Percentiles rank a stretch among this genome's conserved stretches.
phyloP scores from a whole-genome alignment of 768 basidiomycete genomes.

The Trametes sanguinea region DNA sequence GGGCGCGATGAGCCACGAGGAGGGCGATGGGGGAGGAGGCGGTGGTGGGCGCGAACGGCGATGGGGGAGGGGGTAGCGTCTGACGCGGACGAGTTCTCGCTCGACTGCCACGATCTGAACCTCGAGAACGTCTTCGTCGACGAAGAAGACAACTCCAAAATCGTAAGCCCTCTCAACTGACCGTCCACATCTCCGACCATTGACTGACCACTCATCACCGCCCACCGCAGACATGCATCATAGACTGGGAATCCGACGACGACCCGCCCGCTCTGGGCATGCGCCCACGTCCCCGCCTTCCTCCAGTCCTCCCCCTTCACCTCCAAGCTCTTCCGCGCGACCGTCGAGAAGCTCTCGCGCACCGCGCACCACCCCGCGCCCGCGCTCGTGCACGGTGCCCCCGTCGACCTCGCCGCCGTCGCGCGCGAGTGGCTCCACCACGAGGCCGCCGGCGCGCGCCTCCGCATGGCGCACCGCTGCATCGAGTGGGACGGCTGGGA shows the following conservation, averaged over 20 bases:
- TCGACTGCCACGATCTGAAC: constrained; percentile 87
- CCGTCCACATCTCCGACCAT: constrained; percentile 18
- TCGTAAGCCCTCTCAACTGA: constrained; percentile 52
- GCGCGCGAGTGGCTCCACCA: constrained; percentile 75
- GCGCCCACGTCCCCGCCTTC: constrained; percentile 80
- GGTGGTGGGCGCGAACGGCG: constrained; percentile 33
- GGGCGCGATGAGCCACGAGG: constrained; percentile 33
- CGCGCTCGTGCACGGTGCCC: constrained; percentile 16
- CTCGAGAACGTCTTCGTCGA: constrained; percentile 86
- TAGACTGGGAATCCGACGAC: constrained; percentile 94
- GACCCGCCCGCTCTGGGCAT: constrained; percentile 82
- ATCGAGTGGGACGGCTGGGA: constrained; percentile 93
- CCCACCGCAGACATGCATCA: constrained; percentile 75
- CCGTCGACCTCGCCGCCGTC: constrained; percentile 42
- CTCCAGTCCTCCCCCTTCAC: constrained; percentile 78
- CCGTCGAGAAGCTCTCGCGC: constrained; percentile 52
- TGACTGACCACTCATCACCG: too few relatives aligned
- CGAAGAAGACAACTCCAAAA: constrained; percentile 59
- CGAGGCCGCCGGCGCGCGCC: constrained; percentile 62
- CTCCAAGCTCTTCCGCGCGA: constrained; percentile 66
- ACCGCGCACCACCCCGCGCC: constrained; percentile 23
- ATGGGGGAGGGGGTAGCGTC: constrained; percentile 32
- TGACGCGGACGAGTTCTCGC: constrained; percentile 62
- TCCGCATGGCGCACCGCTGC: constrained; percentile 78
- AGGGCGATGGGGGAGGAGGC: constrained; percentile 30